These are phyloP conservation scores for Carpinus viminea DNA, from an alignment of 306 rosid genomes.

Conservation along the genomic window DNA sequence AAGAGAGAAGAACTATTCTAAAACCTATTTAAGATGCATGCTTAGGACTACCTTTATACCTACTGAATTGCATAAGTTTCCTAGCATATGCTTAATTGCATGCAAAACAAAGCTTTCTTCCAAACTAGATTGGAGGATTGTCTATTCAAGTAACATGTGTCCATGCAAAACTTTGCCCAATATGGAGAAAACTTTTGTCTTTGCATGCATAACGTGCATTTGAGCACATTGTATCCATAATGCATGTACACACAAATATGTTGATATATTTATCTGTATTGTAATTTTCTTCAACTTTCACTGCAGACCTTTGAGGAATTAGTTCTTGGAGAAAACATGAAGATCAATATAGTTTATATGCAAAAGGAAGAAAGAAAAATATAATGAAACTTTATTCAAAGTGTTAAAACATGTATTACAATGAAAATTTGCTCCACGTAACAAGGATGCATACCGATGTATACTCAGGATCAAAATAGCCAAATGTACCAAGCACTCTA, in stretches of 20 bases:
- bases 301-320: not conserved
- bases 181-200: too few relatives aligned
- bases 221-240: not conserved
- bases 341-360: not conserved
- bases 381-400: not conserved
- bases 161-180: too few relatives aligned
- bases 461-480: constrained; percentile 94
- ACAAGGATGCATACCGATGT: constrained; percentile 65
- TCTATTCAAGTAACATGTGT: too few relatives aligned
- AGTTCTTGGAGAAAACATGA: not conserved
- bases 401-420: not conserved
- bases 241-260: not conserved
- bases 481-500: constrained; percentile 91
- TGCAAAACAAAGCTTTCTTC: too few relatives aligned
- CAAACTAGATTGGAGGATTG: too few relatives aligned
- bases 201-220: not conserved
- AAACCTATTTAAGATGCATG: not conserved
- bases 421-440: not conserved
- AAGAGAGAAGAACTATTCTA: not conserved
- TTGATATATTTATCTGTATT: not conserved
- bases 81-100: not conserved
- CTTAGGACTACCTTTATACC: not conserved
- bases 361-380: not conserved
- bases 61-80: not conserved
- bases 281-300: not conserved